These are phyloP conservation scores for Zygosaccharomyces pseudobailii DNA, from an alignment of 1,139 yeast species.

Conservation along the genomic window DNA sequence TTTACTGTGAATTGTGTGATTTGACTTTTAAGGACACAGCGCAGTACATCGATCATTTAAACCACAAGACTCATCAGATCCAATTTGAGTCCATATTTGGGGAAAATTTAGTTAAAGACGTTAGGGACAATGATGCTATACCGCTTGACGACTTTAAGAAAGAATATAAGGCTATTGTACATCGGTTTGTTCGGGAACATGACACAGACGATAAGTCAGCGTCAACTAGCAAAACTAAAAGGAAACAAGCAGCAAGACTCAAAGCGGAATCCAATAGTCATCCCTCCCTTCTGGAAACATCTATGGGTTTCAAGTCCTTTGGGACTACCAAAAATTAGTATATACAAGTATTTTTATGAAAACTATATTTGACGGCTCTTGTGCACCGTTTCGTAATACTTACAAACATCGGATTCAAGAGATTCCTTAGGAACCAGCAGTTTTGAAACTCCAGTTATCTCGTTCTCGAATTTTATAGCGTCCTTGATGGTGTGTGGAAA, in stretches of 20 bases:
- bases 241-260: background rate
- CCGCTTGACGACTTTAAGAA: slow-evolving; percentile 36
- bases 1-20: slow-evolving; percentile 75
- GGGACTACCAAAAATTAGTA: slow-evolving; percentile 34
- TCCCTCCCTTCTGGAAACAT: slow-evolving; percentile 34
- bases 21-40: slow-evolving; percentile 76
- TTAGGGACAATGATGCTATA: slow-evolving; percentile 35
- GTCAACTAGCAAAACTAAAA: slow-evolving; percentile 8
- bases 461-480: slow-evolving; percentile 46
- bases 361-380: slow-evolving; percentile 33
- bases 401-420: slow-evolving; percentile 40
- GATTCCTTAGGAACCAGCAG: slow-evolving; percentile 34
- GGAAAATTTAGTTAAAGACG: slow-evolving; percentile 28
- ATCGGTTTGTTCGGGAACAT: slow-evolving; percentile 22
- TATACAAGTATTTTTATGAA: background rate
- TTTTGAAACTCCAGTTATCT: slow-evolving; percentile 40
- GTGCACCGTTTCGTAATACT: slow-evolving; percentile 57
- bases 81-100: slow-evolving; percentile 36
- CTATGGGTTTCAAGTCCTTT: slow-evolving; percentile 62
- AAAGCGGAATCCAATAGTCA: slow-evolving; percentile 29
- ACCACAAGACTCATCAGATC: slow-evolving; percentile 56
- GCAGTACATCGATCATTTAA: slow-evolving; percentile 77
- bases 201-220: background rate
- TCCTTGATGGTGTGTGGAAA: slow-evolving; percentile 58
- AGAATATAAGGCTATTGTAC: slow-evolving; percentile 23